Evolutionary conservation across 306 rosid genomes (phyloP), one percentile per base, ranked within the genome.

Genomic region (Dryas alaskensis): DNA sequence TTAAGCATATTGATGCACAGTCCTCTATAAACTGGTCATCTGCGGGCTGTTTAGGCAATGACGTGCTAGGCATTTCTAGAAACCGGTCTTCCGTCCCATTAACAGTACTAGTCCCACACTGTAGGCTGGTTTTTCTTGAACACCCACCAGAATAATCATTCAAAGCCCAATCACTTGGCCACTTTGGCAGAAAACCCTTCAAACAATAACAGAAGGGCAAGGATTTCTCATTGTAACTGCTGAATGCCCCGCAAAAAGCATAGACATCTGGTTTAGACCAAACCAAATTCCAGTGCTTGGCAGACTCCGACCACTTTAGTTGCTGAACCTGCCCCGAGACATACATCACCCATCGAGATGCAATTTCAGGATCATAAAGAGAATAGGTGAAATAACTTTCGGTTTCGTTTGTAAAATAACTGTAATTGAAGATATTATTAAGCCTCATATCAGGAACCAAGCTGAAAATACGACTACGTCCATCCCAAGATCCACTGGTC

Each of bases 111-210:
- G n/a, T n/a, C n/a, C n/a, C n/a, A n/a, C n/a, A n/a, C n/a, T n/a
- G n/a, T n/a, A n/a, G n/a, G n/a, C n/a, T n/a, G n/a, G n/a, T n/a
- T n/a, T n/a, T n/a, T n/a, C n/a, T n/a, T 68, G 0, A 2, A 80
- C 97, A 92, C n/a, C 97, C 96, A 4, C 75, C 70, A 8, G 90
- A 81, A 55, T 53, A 67, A 74, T 84, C 88, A 14, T 3, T n/a
- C 59, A 72, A 43, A 65, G 79, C 1, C 97, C 96, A 89, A 0
- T 79, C 77, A 8, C 65, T 45, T 17, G 4, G 60, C 1, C 68
- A 72, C 45, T 75, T 83, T 0, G 89, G 90, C 64, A 43, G 60
- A 55, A 85, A 89, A 39, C 87, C 88, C 3, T 0, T 47, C 76
- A 89, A 69, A 64, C 96, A 88, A 22, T 19, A 77, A 57, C 97